phyloP scores from a whole-genome alignment of 2,329 filamentous ascomycete species.

The Sclerotinia glacialis region DNA sequence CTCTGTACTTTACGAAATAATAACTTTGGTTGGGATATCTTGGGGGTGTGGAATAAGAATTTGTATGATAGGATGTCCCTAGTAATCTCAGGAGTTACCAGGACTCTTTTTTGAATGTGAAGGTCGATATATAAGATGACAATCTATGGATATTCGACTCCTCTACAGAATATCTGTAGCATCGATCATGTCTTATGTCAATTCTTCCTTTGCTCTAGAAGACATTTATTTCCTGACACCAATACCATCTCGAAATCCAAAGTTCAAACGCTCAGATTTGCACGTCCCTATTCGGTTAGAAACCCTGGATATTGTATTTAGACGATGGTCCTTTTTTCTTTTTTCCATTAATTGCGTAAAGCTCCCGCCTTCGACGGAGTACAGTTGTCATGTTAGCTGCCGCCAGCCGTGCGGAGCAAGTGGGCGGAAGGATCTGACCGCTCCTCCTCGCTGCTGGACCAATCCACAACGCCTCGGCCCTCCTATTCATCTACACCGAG shows the following conservation, averaged over 20 bases:
- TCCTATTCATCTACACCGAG: constrained; percentile 15
- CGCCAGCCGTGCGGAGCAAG: constrained; percentile 10
- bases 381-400: not conserved
- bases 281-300: not conserved
- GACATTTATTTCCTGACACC: not conserved
- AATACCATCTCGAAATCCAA: not conserved
- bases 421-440: constrained; percentile 16
- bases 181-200: not conserved
- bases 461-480: constrained; percentile 3
- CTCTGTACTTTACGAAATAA: not conserved
- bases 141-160: not conserved
- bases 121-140: not conserved
- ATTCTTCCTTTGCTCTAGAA: not conserved
- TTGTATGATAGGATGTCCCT: not conserved
- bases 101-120: no score
- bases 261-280: not conserved
- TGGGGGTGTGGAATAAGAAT: not conserved
- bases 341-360: constrained; percentile 13
- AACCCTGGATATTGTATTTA: not conserved
- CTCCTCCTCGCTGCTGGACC: not conserved
- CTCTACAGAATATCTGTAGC: not conserved
- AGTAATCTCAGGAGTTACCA: not conserved
- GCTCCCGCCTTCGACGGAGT: not conserved
- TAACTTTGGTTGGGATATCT: not conserved
- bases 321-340: not conserved